A percentile compares a stretch with the other conserved stretches of the same genome.
Conservation (phyloP, 441 rosid genomes). For the Eruca vesicaria region DNA sequence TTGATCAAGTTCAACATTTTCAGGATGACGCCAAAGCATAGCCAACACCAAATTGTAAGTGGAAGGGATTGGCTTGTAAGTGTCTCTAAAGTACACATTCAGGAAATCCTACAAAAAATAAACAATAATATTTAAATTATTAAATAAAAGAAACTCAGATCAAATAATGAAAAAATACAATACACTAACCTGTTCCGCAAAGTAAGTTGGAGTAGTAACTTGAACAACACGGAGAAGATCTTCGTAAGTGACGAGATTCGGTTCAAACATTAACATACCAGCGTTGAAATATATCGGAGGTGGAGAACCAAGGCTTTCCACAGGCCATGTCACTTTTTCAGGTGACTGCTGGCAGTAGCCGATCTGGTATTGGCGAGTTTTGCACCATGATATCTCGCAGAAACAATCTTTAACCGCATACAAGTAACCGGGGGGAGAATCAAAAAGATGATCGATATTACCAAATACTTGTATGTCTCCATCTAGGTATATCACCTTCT, state of each 20-base stretch:
- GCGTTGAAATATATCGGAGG: slow-evolving; percentile 61
- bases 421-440: slow-evolving; percentile 47
- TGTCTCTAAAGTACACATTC: neutral
- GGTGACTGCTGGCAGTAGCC: slow-evolving; percentile 84
- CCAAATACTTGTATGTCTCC: slow-evolving; percentile 82
- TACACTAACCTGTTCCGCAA: neutral
- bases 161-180: neutral
- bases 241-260: slow-evolving; percentile 39
- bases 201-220: slow-evolving; percentile 41
- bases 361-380: slow-evolving; percentile 53
- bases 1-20: neutral
- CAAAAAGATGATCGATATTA: slow-evolving; percentile 73
- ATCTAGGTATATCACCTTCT: slow-evolving; percentile 77
- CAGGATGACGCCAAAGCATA: slow-evolving; percentile 3
- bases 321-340: slow-evolving; percentile 55
- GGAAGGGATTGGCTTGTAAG: neutral
- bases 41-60: neutral
- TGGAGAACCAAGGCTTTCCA: slow-evolving; percentile 38
- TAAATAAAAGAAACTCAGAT: neutral
- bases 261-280: slow-evolving; percentile 58
- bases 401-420: slow-evolving; percentile 80
- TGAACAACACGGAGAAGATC: slow-evolving; percentile 40
- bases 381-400: slow-evolving; percentile 62
- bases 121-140: neutral
- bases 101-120: neutral